These are phyloP conservation scores for Phialemoniopsis sp. DNA, from an alignment of 2,329 filamentous ascomycete species.

Conservation along the genomic window DNA sequence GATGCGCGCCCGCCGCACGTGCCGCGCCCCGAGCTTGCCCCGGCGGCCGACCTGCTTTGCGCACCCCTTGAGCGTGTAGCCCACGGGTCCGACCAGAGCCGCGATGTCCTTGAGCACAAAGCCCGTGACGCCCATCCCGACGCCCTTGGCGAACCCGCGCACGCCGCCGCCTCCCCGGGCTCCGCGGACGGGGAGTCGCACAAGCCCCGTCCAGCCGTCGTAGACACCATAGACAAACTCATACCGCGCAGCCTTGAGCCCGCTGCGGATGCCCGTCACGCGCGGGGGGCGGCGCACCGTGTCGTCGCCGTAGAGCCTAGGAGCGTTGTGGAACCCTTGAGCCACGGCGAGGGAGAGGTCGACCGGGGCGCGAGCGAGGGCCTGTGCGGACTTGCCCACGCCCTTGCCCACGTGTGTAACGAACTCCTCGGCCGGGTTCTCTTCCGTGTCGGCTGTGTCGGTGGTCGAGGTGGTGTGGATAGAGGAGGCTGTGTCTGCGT, in stretches of 20 bases:
- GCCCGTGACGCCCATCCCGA: constrained; percentile 60
- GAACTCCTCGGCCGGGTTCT: constrained; percentile 33
- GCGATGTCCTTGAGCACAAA: constrained; percentile 62
- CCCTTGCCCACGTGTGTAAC: constrained; percentile 47
- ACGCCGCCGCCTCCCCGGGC: constrained; percentile 46
- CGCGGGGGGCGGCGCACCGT: constrained; percentile 61
- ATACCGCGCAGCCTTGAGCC: constrained; percentile 54
- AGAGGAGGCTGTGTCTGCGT: constrained; percentile 7
- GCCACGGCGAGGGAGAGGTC: constrained; percentile 58
- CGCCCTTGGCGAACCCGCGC: constrained; percentile 43
- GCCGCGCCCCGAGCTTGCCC: constrained; percentile 44
- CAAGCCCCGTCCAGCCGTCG: constrained; percentile 60
- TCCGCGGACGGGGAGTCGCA: constrained; percentile 54
- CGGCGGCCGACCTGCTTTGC: constrained; percentile 52
- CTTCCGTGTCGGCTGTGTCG: constrained; percentile 16
- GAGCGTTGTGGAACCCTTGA: constrained; percentile 69
- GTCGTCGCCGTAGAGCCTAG: constrained; percentile 65
- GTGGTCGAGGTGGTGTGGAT: constrained; percentile 16
- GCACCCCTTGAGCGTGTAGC: constrained; percentile 61
- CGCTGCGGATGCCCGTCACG: constrained; percentile 62
- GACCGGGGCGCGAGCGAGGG: constrained; percentile 53
- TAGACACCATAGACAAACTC: constrained; percentile 62
- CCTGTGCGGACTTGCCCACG: constrained; percentile 43
- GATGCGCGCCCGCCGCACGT: constrained; percentile 54
- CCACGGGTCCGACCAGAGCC: constrained; percentile 55